Conservation (phyloP, 805 yeast species). For the Candida tallmaniae region DNA sequence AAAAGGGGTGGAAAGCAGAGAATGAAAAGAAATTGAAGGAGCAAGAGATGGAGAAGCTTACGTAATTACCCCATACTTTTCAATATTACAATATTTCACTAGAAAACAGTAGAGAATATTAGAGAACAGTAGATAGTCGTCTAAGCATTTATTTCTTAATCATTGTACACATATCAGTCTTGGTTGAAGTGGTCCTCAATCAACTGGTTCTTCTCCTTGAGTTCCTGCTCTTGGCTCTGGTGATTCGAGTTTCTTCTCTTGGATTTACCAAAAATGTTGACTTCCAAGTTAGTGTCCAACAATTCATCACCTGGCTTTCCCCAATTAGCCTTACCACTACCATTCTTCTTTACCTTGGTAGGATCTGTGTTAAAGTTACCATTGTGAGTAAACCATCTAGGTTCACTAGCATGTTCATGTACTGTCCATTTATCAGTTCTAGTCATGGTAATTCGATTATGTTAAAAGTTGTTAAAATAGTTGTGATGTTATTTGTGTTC, state of each 20-base stretch:
- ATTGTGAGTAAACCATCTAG: slow-evolving; percentile 75
- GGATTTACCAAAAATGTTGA: slow-evolving; percentile 17
- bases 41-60: slow-evolving; percentile 11
- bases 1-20: slow-evolving; percentile 78
- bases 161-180: too few relatives aligned
- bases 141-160: too few relatives aligned
- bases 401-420: slow-evolving; percentile 54
- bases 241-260: slow-evolving; percentile 40
- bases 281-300: slow-evolving; percentile 49
- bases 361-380: slow-evolving; percentile 71
- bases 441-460: neutral
- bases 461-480: too few relatives aligned
- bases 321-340: slow-evolving; percentile 88
- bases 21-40: slow-evolving; percentile 26
- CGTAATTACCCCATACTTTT: neutral
- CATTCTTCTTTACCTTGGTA: slow-evolving; percentile 71
- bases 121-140: neutral
- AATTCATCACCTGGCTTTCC: slow-evolving; percentile 79
- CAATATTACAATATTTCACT: neutral
- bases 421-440: slow-evolving; percentile 10
- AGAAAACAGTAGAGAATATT: too few relatives aligned
- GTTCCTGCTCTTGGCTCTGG: slow-evolving; percentile 24
- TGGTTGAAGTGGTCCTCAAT: slow-evolving; percentile 5
- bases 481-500: too few relatives aligned
- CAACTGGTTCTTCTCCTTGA: slow-evolving; percentile 13